phyloP scores from a whole-genome alignment of 2,329 filamentous ascomycete species.

The Emergomyces africanus region DNA sequence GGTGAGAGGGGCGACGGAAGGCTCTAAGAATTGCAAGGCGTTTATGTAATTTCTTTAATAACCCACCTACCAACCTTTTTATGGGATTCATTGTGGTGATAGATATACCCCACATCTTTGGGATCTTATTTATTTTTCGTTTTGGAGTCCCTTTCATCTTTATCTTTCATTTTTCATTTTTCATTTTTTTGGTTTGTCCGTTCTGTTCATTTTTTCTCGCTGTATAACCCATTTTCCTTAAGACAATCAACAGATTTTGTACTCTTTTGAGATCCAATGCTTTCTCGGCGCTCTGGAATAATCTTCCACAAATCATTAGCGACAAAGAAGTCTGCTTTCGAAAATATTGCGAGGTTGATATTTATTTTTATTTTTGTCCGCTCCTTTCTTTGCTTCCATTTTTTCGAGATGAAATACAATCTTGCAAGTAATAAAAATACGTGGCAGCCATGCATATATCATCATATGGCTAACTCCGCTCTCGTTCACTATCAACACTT shows the following conservation, averaged over 20 bases:
- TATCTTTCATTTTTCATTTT: neutral
- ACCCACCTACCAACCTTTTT: neutral
- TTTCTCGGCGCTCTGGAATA: no score
- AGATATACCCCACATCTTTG: neutral
- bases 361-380: no score
- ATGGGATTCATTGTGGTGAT: neutral
- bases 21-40: neutral
- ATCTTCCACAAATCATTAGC: no score
- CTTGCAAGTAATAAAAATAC: no score
- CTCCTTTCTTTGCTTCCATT: no score
- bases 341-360: no score
- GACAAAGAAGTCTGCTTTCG: no score
- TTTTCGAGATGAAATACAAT: no score
- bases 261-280: neutral
- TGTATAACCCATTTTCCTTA: neutral
- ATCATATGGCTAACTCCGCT: no score
- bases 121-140: neutral
- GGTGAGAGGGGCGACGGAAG: slow-evolving; percentile 30
- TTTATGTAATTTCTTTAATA: neutral
- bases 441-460: no score
- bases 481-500: no score
- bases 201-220: neutral
- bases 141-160: no score
- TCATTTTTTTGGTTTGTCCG: neutral
- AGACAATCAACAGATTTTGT: neutral